Evolutionary conservation across 2,329 filamentous ascomycete genomes (phyloP), one percentile per base, ranked within the genome.

Genomic region (Xenosphaeropsis pyriputrescens): DNA sequence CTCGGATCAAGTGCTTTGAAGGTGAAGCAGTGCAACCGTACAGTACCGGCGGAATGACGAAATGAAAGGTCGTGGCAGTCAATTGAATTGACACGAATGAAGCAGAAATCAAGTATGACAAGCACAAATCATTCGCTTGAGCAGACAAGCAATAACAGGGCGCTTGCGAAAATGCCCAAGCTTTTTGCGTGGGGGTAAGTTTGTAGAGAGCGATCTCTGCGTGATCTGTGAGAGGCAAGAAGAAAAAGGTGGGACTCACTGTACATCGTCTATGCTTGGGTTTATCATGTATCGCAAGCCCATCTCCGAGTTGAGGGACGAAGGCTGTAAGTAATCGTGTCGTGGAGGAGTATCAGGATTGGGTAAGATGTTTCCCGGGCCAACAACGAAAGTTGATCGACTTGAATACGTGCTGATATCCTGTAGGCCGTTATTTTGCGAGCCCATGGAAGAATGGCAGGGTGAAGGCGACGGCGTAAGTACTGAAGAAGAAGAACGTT

Each of bases 351-450:
- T 26, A 26, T 26, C 22, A 26, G 22, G 22, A 26, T 26, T 26
- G 22, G 22, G 8, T 26, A 11, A 26, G 22, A 9, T 26, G 8
- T 26, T 26, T 6, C 22, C 22, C 22, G 22, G 12, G 22, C 22
- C 22, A 26, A 26, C 22, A 26, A 26, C 22, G 12, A 26, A 26
- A 26, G 22, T 9, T 44, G 51, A 48, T 37, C 53, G 50, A 38
- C 45, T 49, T 37, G 51, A 50, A 41, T 47, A 52, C 39, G 50
- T 47, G 45, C 44, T 42, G 42, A 54, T 41, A 41, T 56, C 51
- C 50, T 51, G 50, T 39, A 52, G 47, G 42, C 53, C 55, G 52
- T 47, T 47, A 49, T 52, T 46, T 56, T 54, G 52, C 41, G 53
- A 54, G 50, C 51, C 50, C 53, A 56, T 57, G 49, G 55, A 54